phyloP scores from a whole-genome alignment of 768 basidiomycete genomes.

The Lepiota brunneoincarnata region DNA sequence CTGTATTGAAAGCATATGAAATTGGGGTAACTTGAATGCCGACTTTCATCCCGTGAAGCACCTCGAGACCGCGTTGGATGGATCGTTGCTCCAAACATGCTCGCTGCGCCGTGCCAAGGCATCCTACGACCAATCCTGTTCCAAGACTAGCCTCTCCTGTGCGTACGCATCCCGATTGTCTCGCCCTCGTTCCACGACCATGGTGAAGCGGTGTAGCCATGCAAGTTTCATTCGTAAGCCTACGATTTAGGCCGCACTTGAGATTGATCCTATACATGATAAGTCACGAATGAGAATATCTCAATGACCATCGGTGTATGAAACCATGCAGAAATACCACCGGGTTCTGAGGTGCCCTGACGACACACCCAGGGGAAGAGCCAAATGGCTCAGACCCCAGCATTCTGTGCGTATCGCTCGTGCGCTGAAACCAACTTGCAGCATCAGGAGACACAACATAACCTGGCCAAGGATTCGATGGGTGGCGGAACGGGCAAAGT shows the following conservation, averaged over 20 bases:
- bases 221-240: constrained; percentile 6
- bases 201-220: constrained; percentile 8
- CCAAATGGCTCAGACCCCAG: constrained; percentile 4
- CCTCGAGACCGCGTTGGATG: neutral
- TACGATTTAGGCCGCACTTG: constrained; percentile 2
- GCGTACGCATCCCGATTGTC: neutral
- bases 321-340: constrained; percentile 8
- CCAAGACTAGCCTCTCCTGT: constrained; percentile 1
- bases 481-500: constrained; percentile 6
- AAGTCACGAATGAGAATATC: neutral
- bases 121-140: neutral
- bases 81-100: constrained; percentile 1
- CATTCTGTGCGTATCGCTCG: constrained; percentile 3
- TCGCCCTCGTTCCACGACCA: neutral
- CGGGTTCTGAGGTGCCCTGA: neutral
- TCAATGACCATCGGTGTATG: constrained; percentile 7
- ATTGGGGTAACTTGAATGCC: constrained; percentile 8
- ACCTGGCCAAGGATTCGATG: constrained; percentile 1
- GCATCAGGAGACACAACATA: neutral
- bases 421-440: neutral
- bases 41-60: neutral
- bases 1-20: constrained; percentile 7
- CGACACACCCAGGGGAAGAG: neutral
- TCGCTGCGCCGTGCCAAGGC: constrained; percentile 9
- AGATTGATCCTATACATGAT: neutral